These are phyloP conservation scores for Chamaecrista fasciculata DNA, from an alignment of 306 rosid genomes.

Conservation along the genomic window DNA sequence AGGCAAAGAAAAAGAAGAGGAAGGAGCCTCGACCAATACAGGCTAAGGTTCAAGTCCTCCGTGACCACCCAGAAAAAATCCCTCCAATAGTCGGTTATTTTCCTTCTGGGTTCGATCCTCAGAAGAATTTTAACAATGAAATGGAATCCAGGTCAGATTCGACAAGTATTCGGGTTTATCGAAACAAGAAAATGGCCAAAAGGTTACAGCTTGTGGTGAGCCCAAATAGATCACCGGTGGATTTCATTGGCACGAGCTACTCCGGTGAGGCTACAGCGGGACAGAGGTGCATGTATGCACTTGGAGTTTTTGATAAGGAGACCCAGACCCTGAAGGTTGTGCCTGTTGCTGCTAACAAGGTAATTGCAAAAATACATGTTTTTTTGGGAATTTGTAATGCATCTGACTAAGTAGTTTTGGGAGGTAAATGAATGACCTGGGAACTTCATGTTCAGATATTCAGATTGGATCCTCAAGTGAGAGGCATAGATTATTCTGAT, in stretches of 20 bases:
- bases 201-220: conserved; percentile 74
- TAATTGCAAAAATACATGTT: conserved; percentile 12
- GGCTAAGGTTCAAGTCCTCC: conserved; percentile 50
- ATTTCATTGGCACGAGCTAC: conserved; percentile 78
- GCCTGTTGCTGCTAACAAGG: conserved; percentile 72
- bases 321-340: conserved; percentile 55
- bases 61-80: conserved; percentile 38
- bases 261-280: conserved; percentile 71
- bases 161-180: conserved; percentile 38
- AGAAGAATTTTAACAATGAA: not conserved
- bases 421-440: conserved; percentile 9
- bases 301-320: conserved; percentile 86
- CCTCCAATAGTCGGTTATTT: conserved; percentile 76
- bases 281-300: conserved; percentile 52
- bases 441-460: conserved; percentile 50
- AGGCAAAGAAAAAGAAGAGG: conserved; percentile 38
- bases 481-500: conserved; percentile 37
- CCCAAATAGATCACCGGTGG: conserved; percentile 54
- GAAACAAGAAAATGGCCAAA: conserved; percentile 43
- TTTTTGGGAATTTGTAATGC: not conserved
- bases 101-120: conserved; percentile 74
- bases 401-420: no score
- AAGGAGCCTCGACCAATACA: conserved; percentile 23
- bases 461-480: conserved; percentile 76
- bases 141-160: conserved; percentile 15